A percentile compares a stretch with the other conserved stretches of the same genome.
phyloP scores from a whole-genome alignment of 2,329 filamentous ascomycete species.

The Nannizziopsis barbatae region DNA sequence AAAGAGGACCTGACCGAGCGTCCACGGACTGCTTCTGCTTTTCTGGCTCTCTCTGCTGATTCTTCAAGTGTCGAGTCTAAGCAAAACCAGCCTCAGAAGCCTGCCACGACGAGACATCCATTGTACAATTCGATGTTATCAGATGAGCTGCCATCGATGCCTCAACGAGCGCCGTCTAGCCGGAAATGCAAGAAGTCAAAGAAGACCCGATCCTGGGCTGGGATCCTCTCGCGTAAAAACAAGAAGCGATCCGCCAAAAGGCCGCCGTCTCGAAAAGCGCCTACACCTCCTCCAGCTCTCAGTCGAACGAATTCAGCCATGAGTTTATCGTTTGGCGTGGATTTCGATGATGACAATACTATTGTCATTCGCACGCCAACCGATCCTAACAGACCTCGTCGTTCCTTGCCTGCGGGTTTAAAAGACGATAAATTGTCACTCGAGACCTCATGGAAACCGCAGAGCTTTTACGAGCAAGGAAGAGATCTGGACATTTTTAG shows the following conservation, averaged over 20 bases:
- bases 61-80: background rate
- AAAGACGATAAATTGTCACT: slow-evolving; percentile 20
- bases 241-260: slow-evolving; percentile 37
- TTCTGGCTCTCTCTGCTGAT: slow-evolving; percentile 13
- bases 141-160: slow-evolving; percentile 1
- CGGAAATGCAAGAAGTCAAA: slow-evolving; percentile 47
- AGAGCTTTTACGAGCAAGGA: slow-evolving; percentile 35
- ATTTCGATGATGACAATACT: slow-evolving; percentile 41
- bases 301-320: slow-evolving; percentile 33
- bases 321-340: slow-evolving; percentile 34
- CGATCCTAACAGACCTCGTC: slow-evolving; percentile 25
- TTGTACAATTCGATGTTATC: slow-evolving; percentile 4
- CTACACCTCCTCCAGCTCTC: slow-evolving; percentile 36
- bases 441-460: slow-evolving; percentile 34
- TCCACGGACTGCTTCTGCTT: slow-evolving; percentile 32
- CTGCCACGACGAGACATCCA: background rate
- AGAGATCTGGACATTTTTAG: slow-evolving; percentile 55
- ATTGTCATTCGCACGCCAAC: slow-evolving; percentile 38
- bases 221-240: slow-evolving; percentile 41
- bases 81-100: background rate
- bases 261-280: slow-evolving; percentile 29
- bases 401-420: slow-evolving; percentile 12
- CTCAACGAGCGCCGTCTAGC: background rate
- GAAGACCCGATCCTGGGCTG: slow-evolving; percentile 58
- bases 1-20: slow-evolving; percentile 24